phyloP scores from a whole-genome alignment of 768 basidiomycete species.

The Imleria badia region DNA sequence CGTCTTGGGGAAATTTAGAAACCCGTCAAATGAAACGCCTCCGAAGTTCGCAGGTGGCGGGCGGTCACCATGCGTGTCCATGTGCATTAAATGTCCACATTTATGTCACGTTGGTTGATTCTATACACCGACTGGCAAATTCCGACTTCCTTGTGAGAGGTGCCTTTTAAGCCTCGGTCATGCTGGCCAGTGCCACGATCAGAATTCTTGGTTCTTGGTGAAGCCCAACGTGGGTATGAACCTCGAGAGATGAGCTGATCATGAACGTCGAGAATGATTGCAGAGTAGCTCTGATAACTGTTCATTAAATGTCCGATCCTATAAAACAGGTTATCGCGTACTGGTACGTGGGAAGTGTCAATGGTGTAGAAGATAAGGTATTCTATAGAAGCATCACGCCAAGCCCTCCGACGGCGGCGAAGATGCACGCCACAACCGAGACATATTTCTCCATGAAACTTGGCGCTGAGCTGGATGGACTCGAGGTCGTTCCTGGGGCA shows the following conservation, averaged over 20 bases:
- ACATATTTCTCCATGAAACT: background rate
- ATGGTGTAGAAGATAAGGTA: background rate
- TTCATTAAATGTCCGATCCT: background rate
- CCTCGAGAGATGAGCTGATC: background rate
- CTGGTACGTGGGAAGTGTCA: background rate
- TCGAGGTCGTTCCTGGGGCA: constrained; percentile 10
- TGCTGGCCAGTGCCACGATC: background rate
- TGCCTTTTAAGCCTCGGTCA: background rate
- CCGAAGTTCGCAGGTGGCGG: constrained; percentile 5
- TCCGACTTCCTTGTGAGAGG: background rate
- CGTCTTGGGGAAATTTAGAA: background rate
- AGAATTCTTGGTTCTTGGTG: background rate
- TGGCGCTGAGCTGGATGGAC: constrained; percentile 11
- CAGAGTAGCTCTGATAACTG: background rate
- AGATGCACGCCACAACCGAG: constrained; percentile 8
- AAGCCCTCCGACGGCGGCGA: constrained; percentile 15
- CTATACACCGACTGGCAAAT: background rate
- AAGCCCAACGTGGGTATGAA: background rate
- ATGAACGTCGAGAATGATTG: background rate
- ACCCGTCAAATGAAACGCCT: constrained; percentile 1
- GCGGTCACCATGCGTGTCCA: too few relatives aligned
- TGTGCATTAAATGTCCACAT: background rate
- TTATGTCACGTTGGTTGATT: constrained; percentile 2
- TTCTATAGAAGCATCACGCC: constrained; percentile 14
- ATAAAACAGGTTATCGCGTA: background rate